Evolutionary conservation across 2,329 filamentous ascomycete genomes (phyloP), one percentile per base, ranked within the genome.

Genomic region (Epicoccum nigrum): DNA sequence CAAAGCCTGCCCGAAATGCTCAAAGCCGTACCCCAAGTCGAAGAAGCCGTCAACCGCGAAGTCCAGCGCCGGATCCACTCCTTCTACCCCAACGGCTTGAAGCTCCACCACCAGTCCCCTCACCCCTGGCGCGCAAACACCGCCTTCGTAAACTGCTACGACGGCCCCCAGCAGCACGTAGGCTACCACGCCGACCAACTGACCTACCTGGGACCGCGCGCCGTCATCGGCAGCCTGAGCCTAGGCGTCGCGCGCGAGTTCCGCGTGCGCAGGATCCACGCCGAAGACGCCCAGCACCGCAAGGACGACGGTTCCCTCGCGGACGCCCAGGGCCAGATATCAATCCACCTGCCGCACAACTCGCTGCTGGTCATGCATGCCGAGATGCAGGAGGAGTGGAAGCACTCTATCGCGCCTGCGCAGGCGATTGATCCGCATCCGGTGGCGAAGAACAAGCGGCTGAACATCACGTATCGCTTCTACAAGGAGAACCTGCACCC

Each of bases 311-410:
- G 68, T 25, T 57, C 32, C 52, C 67, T 67, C 11, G 77, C 82
- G 1, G 87, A 94, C 58, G 80, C 82, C 0, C 85, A 89, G 65
- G 93, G 92, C 4, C 92, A 96, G 69, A 93, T 97, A 51, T 86
- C 91, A 1, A 94, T 97, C 34, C 91, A 97, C 63, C 84, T 97
- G 0, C 93, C 93, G 0, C 94, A 97, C 73, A 97, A 97, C 71
- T 95, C 90, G 0, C 81, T 97, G 0, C 81, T 99, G 0, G 81
- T 97, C 8, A 97, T 99, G 94, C 92, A 97, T 67, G 92, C 93
- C 1, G 91, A 96, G 69, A 97, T 96, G 90, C 93, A 97, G 68
- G 93, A 97, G 68, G 87, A 89, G 68, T 97, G 92, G 92, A 97
- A 97, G 72, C 94, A 99, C 72, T 83, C 84, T 59, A 89, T 99